Evolutionary conservation across 257 asterid genomes (phyloP).

Genomic region (Lithospermum erythrorhizon): DNA sequence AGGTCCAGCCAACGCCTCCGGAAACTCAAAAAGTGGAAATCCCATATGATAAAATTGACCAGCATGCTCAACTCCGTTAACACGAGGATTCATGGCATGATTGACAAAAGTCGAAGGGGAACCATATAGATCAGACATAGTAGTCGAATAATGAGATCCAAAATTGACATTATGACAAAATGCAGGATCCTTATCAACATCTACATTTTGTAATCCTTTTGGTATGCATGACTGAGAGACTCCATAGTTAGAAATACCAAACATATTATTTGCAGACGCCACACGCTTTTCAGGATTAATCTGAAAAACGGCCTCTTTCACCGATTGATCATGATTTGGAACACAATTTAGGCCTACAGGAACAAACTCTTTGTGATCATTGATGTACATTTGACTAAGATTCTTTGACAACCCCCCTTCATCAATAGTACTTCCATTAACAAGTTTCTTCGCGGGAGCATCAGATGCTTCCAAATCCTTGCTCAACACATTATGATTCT

Average conservation of each 20-base stretch:
- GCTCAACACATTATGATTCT: constrained; percentile 17
- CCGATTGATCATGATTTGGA: constrained; percentile 21
- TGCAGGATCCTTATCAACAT: constrained; percentile 20
- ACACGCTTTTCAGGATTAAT: constrained; percentile 20
- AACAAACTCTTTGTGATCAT: constrained; percentile 28
- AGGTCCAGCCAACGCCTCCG: constrained; percentile 22
- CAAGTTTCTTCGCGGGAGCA: constrained; percentile 10
- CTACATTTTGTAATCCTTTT: constrained; percentile 19
- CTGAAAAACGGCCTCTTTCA: constrained; percentile 11
- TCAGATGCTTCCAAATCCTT: constrained; percentile 20
- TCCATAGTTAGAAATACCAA: constrained; percentile 20
- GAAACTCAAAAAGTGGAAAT: constrained; percentile 17
- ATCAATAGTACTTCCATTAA: constrained; percentile 18
- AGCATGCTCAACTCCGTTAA: constrained; percentile 15
- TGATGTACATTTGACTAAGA: constrained; percentile 42
- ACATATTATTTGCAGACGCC: constrained; percentile 17
- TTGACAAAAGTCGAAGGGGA: constrained; percentile 22
- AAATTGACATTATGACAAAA: constrained; percentile 15
- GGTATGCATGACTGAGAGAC: constrained; percentile 26
- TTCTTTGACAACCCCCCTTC: constrained; percentile 30
- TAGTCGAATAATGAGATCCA: constrained; percentile 21
- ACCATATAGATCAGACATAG: constrained; percentile 18
- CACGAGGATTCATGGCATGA: constrained; percentile 21
- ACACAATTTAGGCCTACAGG: constrained; percentile 16
- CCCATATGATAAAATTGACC: constrained; percentile 26